phyloP scores from a whole-genome alignment of 805 yeast species.

The Saccharomycopsis sp. region DNA sequence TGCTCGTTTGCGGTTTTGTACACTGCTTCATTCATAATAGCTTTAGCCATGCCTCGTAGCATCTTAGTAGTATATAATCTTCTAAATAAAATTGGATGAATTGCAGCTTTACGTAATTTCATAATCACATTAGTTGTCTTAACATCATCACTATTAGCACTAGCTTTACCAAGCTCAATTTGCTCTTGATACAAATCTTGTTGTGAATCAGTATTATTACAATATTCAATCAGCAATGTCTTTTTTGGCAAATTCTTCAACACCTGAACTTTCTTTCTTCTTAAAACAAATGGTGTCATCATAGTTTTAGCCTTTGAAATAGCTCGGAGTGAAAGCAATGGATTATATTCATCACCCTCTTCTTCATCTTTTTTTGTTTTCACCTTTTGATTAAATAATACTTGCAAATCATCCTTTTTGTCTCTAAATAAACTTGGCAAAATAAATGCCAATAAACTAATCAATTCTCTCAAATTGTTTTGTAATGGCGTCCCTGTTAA shows the following conservation, averaged over 20 bases:
- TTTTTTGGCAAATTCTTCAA: conserved; percentile 83
- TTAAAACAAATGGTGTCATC: conserved; percentile 96
- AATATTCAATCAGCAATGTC: conserved; percentile 51
- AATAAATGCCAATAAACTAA: conserved; percentile 85
- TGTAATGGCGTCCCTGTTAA: conserved; percentile 97
- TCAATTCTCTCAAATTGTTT: conserved; percentile 83
- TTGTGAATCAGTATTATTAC: conserved; percentile 56
- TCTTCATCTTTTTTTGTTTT: conserved; percentile 44
- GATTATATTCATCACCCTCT: conserved; percentile 52
- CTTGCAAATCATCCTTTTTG: conserved; percentile 72
- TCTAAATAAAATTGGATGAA: conserved; percentile 87
- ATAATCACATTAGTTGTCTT: conserved; percentile 68
- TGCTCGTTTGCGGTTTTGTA: conserved; percentile 71
- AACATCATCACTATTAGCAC: conserved; percentile 25
- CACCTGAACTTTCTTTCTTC: conserved; percentile 90
- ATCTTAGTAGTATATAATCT: conserved; percentile 47
- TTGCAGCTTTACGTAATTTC: conserved; percentile 85
- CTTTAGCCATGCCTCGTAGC: conserved; percentile 62
- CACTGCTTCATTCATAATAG: conserved; percentile 73
- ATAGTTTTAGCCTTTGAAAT: conserved; percentile 88
- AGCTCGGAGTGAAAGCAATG: conserved; percentile 83
- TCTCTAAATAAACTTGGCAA: conserved; percentile 76
- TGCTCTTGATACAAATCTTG: conserved; percentile 53
- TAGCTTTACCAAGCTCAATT: conserved; percentile 36
- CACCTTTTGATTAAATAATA: conserved; percentile 82